Conservation (phyloP, 2,329 filamentous ascomycete genomes). For the Colletotrichum sublineola region DNA sequence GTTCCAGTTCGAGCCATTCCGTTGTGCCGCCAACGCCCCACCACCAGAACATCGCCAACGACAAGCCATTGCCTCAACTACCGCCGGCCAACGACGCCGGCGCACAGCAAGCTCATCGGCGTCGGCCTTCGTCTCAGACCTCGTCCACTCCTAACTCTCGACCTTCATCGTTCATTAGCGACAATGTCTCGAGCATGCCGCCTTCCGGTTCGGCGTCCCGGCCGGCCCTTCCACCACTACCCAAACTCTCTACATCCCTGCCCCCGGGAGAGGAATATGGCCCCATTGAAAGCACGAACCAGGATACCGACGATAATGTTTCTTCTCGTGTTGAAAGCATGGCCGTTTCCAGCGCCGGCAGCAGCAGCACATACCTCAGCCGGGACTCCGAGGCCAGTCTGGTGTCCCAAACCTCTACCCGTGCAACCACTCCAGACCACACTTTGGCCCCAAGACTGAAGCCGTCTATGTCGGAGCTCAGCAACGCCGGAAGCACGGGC, state of each 20-base stretch:
- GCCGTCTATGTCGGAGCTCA: slow-evolving; percentile 77
- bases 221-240: slow-evolving; percentile 67
- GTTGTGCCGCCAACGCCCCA: slow-evolving; percentile 47
- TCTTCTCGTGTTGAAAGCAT: slow-evolving; percentile 76
- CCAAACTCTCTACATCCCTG: slow-evolving; percentile 67
- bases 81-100: slow-evolving; percentile 63
- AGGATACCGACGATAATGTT: slow-evolving; percentile 64
- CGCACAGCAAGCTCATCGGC: slow-evolving; percentile 38
- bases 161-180: slow-evolving; percentile 58
- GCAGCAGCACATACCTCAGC: slow-evolving; percentile 82
- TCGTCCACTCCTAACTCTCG: slow-evolving; percentile 56
- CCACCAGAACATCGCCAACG: slow-evolving; percentile 56
- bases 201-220: slow-evolving; percentile 64
- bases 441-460: slow-evolving; percentile 67
- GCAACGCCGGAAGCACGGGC: slow-evolving; percentile 71
- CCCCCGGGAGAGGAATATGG: slow-evolving; percentile 63
- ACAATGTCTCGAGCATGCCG: slow-evolving; percentile 57
- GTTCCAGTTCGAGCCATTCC: slow-evolving; percentile 48
- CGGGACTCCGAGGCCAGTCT: slow-evolving; percentile 86
- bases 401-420: slow-evolving; percentile 84
- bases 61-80: slow-evolving; percentile 78
- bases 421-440: slow-evolving; percentile 87
- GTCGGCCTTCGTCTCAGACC: slow-evolving; percentile 31
- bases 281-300: slow-evolving; percentile 59
- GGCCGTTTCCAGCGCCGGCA: slow-evolving; percentile 81